Percentiles rank a stretch among this genome's conserved stretches.
Conservation (phyloP, 768 basidiomycete species). For the Suillus plorans region DNA sequence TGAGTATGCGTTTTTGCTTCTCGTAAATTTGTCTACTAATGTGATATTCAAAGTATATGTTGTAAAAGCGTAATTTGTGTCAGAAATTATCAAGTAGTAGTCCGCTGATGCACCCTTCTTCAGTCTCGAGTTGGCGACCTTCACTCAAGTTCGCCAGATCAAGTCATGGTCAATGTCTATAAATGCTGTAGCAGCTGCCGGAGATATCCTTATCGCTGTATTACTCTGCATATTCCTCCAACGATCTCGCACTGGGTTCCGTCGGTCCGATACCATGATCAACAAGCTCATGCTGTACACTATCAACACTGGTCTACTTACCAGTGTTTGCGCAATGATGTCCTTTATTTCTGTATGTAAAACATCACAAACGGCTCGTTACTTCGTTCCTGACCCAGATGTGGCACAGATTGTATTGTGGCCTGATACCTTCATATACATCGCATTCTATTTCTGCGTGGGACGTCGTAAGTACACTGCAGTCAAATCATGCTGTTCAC, state of each 20-base stretch:
- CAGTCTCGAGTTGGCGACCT: constrained; percentile 40
- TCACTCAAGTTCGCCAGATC: constrained; percentile 43
- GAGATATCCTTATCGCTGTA: constrained; percentile 45
- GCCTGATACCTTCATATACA: constrained; percentile 49
- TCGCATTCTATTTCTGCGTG: constrained; percentile 55
- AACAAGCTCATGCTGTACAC: constrained; percentile 49
- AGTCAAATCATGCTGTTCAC: background rate
- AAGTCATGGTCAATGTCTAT: constrained; percentile 52
- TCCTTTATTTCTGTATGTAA: constrained; percentile 46
- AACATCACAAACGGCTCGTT: background rate
- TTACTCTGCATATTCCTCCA: constrained; percentile 43
- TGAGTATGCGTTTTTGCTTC: constrained; percentile 14
- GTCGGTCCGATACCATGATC: constrained; percentile 48
- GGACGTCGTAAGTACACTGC: constrained; percentile 44
- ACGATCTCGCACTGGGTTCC: constrained; percentile 45
- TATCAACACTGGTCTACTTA: constrained; percentile 31
- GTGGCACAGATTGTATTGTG: constrained; percentile 41
- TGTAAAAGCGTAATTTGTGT: constrained; percentile 29
- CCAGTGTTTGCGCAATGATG: constrained; percentile 48
- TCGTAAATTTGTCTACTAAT: background rate
- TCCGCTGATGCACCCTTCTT: background rate
- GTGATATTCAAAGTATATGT: constrained; percentile 29
- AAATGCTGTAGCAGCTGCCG: constrained; percentile 46
- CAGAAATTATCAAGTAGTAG: background rate
- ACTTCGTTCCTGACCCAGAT: background rate